phyloP scores from a whole-genome alignment of 1,284 basidiomycete species.

The Leucoagaricus sp. region DNA sequence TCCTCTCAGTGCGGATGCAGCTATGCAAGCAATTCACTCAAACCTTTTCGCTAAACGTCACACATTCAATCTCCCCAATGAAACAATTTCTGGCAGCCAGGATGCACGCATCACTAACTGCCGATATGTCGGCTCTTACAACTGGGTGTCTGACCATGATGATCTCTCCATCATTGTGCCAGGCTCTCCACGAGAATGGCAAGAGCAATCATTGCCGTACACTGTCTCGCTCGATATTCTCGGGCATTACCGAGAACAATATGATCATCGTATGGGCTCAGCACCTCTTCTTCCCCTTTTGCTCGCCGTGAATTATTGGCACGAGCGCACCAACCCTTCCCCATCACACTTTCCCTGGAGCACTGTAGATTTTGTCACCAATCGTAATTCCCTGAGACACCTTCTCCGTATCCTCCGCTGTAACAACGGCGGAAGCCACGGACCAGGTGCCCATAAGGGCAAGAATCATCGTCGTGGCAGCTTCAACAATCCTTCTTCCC shows the following conservation, averaged over 20 bases:
- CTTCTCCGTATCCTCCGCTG: constrained; percentile 51
- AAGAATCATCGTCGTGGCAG: neutral
- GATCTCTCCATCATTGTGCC: constrained; percentile 56
- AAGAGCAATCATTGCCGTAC: constrained; percentile 42
- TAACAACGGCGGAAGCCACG: constrained; percentile 16
- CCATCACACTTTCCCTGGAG: constrained; percentile 44
- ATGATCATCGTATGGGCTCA: constrained; percentile 43
- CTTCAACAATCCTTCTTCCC: constrained; percentile 16
- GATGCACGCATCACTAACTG: constrained; percentile 19
- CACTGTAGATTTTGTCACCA: constrained; percentile 54
- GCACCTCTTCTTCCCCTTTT: constrained; percentile 50
- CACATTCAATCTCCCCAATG: neutral
- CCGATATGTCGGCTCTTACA: constrained; percentile 55
- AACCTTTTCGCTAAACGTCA: constrained; percentile 4
- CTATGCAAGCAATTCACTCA: neutral
- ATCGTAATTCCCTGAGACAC: constrained; percentile 60
- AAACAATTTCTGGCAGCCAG: neutral
- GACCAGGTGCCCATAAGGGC: neutral
- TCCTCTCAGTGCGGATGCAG: too few relatives aligned
- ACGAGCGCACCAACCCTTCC: constrained; percentile 28
- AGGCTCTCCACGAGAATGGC: constrained; percentile 55
- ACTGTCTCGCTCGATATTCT: constrained; percentile 48
- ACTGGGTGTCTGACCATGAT: constrained; percentile 43
- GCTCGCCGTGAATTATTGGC: constrained; percentile 44
- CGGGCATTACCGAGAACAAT: constrained; percentile 48